These are phyloP conservation scores for Solanum tarijense DNA, from an alignment of 257 asterid species.

Conservation along the genomic window DNA sequence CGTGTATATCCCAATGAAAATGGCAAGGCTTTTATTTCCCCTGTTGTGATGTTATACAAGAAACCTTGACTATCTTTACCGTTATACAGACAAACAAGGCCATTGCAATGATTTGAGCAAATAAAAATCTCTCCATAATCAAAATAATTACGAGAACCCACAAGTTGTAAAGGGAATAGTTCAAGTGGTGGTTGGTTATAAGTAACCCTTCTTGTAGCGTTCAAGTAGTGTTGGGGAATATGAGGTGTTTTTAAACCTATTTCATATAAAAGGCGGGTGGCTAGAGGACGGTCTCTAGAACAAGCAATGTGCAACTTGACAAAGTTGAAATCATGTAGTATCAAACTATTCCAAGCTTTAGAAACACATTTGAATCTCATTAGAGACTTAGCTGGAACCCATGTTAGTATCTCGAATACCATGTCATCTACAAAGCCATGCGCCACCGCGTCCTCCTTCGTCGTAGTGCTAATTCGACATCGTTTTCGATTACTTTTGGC, in stretches of 20 bases:
- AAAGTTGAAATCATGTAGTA: not conserved
- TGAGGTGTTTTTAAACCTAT: not conserved
- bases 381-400: not conserved
- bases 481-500: no score
- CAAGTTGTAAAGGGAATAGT: not conserved
- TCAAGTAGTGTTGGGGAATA: not conserved
- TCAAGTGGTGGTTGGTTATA: not conserved
- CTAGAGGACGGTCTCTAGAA: not conserved
- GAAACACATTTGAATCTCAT: not conserved
- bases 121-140: not conserved
- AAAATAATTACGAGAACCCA: not conserved
- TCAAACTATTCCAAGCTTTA: not conserved
- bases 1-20: not conserved
- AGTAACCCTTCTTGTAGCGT: no score
- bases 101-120: not conserved
- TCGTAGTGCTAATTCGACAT: no score
- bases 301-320: not conserved
- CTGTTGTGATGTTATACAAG: not conserved
- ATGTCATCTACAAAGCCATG: no score
- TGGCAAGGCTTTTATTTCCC: not conserved
- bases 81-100: not conserved
- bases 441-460: no score
- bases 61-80: not conserved
- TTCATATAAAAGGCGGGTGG: not conserved
- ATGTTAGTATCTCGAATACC: not conserved